phyloP scores from a whole-genome alignment of 306 rosid genomes.

The Sicyos edulis region DNA sequence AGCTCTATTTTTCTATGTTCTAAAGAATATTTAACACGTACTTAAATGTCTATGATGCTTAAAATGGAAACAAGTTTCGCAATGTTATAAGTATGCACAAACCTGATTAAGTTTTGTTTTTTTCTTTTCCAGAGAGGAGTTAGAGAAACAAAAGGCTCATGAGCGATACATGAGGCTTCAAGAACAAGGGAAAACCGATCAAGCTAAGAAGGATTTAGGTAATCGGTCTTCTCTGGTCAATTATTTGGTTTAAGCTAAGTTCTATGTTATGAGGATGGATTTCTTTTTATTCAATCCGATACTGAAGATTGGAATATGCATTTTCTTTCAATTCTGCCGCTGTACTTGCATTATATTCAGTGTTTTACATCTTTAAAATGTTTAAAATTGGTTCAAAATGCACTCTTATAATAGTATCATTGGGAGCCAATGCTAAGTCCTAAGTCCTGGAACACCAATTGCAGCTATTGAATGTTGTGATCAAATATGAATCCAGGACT shows the following conservation, averaged over 20 bases:
- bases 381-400: neutral
- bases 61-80: neutral
- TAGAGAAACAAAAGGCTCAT: slow-evolving; percentile 82
- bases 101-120: neutral
- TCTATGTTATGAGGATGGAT: neutral
- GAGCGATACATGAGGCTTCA: slow-evolving; percentile 82
- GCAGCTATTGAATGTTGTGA: neutral
- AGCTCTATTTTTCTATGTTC: slow-evolving; percentile 21
- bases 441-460: neutral
- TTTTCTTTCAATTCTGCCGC: slow-evolving; percentile 5
- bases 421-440: neutral
- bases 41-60: neutral
- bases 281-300: neutral
- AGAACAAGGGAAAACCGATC: slow-evolving; percentile 93
- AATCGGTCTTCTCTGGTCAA: slow-evolving; percentile 13
- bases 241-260: neutral
- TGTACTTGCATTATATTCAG: neutral
- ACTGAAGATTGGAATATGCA: neutral
- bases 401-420: neutral
- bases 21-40: neutral
- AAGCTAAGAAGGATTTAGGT: slow-evolving; percentile 90
- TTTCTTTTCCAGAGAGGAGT: slow-evolving; percentile 58
- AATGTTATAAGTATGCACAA: neutral
- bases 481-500: neutral
- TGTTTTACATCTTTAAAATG: neutral